These are phyloP conservation scores for Pseudogymnoascus sp. DNA, from an alignment of 2,329 filamentous ascomycete species.

Conservation along the genomic window DNA sequence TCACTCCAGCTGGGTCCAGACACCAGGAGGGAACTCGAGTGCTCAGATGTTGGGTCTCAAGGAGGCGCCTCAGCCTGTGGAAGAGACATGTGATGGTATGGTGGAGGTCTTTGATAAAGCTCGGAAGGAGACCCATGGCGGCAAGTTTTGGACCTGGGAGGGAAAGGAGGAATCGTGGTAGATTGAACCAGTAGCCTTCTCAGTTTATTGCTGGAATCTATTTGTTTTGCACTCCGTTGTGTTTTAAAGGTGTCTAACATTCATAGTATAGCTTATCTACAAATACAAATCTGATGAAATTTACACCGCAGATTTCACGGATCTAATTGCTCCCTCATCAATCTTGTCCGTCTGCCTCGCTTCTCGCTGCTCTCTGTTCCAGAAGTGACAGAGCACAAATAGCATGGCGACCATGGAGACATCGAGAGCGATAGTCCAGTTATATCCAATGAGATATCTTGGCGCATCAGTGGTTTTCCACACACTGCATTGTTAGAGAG, in stretches of 20 bases:
- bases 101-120: slow-evolving; percentile 14
- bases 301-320: background rate
- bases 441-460: slow-evolving; percentile 26
- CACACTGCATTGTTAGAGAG: slow-evolving; percentile 13
- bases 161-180: slow-evolving; percentile 12
- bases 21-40: slow-evolving; percentile 22
- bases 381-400: slow-evolving; percentile 15
- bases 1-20: slow-evolving; percentile 20
- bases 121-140: slow-evolving; percentile 14
- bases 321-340: background rate
- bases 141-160: slow-evolving; percentile 13
- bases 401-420: slow-evolving; percentile 23
- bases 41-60: slow-evolving; percentile 18
- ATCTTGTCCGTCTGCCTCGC: background rate
- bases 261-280: too few species aligned
- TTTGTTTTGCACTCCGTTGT: background rate
- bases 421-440: slow-evolving; percentile 26
- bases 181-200: background rate
- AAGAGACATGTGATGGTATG: slow-evolving; percentile 19
- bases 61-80: slow-evolving; percentile 17
- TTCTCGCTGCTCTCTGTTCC: slow-evolving; percentile 12
- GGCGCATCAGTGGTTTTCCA: slow-evolving; percentile 28
- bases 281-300: background rate
- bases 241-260: background rate
- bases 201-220: background rate